Evolutionary conservation across 2,329 filamentous ascomycete species (phyloP).

Genomic region (Penicillium sp.): DNA sequence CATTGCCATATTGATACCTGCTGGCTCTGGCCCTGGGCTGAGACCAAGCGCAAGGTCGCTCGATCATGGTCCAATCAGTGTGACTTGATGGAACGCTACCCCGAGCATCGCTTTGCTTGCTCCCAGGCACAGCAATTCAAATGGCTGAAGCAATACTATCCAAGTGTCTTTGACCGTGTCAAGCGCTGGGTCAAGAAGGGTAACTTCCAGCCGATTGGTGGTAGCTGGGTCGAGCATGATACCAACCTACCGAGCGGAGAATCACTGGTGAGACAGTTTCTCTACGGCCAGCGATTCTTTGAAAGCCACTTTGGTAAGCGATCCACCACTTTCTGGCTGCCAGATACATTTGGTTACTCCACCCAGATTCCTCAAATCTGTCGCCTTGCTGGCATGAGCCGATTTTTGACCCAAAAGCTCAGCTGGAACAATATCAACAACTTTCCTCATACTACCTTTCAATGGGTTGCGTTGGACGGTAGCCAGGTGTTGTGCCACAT

Average conservation of each 20-base stretch:
- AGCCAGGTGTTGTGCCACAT: conserved; percentile 98
- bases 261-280: conserved; percentile 86
- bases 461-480: conserved; percentile 94
- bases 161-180: conserved; percentile 82
- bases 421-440: conserved; percentile 99
- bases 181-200: conserved; percentile 88
- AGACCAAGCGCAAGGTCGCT: conserved; percentile 94
- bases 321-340: conserved; percentile 92
- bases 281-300: conserved; percentile 94
- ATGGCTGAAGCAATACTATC: conserved; percentile 90
- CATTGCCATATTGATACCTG: conserved; percentile 98
- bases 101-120: conserved; percentile 86
- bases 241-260: conserved; percentile 97
- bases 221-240: conserved; percentile 98
- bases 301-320: conserved; percentile 87
- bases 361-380: conserved; percentile 92
- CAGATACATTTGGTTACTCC: conserved; percentile 97
- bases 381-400: conserved; percentile 88
- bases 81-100: conserved; percentile 90
- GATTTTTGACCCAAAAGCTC: conserved; percentile 96
- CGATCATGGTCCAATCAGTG: conserved; percentile 97
- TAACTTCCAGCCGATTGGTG: conserved; percentile 90
- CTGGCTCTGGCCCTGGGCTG: conserved; percentile 98
- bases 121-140: conserved; percentile 98
- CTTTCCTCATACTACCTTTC: conserved; percentile 98